Conservation (phyloP, 2,329 filamentous ascomycete species). For the Rhynchosporium graminicola region DNA sequence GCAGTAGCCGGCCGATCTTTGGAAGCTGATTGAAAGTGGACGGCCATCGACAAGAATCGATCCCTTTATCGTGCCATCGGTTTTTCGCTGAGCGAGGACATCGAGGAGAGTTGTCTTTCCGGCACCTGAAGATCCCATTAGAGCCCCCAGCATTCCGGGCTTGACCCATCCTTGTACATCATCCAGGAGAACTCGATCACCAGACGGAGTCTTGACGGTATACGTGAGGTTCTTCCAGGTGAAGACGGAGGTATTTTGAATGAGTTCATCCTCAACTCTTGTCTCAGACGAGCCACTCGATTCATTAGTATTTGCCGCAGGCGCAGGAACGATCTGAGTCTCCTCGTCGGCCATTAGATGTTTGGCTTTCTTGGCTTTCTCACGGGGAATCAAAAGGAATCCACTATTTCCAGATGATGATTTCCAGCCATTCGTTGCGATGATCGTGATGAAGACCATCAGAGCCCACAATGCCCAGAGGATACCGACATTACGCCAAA, state of each 20-base stretch:
- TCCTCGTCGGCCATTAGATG: slow-evolving; percentile 51
- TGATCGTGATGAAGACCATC: slow-evolving; percentile 58
- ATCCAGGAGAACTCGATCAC: slow-evolving; percentile 70
- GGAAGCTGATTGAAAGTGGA: slow-evolving; percentile 77
- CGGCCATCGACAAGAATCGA: slow-evolving; percentile 71
- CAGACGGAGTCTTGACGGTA: slow-evolving; percentile 61
- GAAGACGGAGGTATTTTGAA: slow-evolving; percentile 67
- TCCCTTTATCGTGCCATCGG: slow-evolving; percentile 84
- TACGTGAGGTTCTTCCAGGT: slow-evolving; percentile 74
- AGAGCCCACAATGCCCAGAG: slow-evolving; percentile 63
- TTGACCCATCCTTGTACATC: slow-evolving; percentile 81
- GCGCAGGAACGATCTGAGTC: slow-evolving; percentile 32
- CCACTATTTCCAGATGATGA: slow-evolving; percentile 53
- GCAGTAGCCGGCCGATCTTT: slow-evolving; percentile 74
- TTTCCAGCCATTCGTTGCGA: slow-evolving; percentile 59
- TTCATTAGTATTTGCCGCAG: slow-evolving; percentile 21
- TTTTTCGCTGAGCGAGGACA: slow-evolving; percentile 62
- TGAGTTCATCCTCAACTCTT: slow-evolving; percentile 48
- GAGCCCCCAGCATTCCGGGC: slow-evolving; percentile 66
- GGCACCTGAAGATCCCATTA: slow-evolving; percentile 59
- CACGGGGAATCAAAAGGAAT: slow-evolving; percentile 62
- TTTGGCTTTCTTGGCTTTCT: slow-evolving; percentile 48
- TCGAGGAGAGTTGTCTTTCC: slow-evolving; percentile 64
- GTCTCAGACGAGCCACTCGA: slow-evolving; percentile 25
- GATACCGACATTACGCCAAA: slow-evolving; percentile 64